Base-by-base conservation (phyloP, 164 flowering plant genomes). In the Vitis cinerea region DNA sequence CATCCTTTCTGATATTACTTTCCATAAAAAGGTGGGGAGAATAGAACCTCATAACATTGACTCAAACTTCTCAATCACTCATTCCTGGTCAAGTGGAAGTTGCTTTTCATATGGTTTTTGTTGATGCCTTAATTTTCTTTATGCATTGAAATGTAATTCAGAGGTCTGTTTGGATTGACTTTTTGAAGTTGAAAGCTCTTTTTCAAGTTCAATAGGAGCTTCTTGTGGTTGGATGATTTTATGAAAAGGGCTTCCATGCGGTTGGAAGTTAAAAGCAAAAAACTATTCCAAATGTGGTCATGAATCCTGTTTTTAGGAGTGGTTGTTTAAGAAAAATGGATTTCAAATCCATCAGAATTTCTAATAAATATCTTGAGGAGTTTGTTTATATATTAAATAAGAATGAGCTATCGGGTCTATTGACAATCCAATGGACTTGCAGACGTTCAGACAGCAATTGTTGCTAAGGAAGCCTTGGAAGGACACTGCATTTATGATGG, bases 401-500 rank as follows among this genome's bases (percentile, higher is more conserved):
- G 14, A 3, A 37, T 6, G 44, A 37, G 44, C 7, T 37, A 6
- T 37, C 1, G 5, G 1, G 7, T 37, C 4, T 47, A 16, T 58
- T 68, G 55, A 54, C 54, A 19, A n/a, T 13, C 44, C 15, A 63
- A 61, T 67, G 50, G 53, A 29, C 8, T 63, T 79, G 76, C 89
- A 94, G 98, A 94, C 86, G 81, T 84, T 73, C 86, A 80, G 71
- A 92, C 90, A 1, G 98, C 97, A 29, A 81, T 84, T 70, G 85
- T 79, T 61, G 98, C 98, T 13, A 94, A 90, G 83, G 92, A 89
- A 81, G 84, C 95, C 44, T 79, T 94, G 74, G 97, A 94, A 82
- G 98, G 97, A 57, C 98, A 94, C 67, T 89, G 91, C 81, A 92
- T 94, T 47, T 94, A 92, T 72, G 99, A 92, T 78, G 99, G 99